These are phyloP conservation scores for Volvariella volvacea DNA, from an alignment of 1,284 basidiomycete genomes.

Conservation along the genomic window DNA sequence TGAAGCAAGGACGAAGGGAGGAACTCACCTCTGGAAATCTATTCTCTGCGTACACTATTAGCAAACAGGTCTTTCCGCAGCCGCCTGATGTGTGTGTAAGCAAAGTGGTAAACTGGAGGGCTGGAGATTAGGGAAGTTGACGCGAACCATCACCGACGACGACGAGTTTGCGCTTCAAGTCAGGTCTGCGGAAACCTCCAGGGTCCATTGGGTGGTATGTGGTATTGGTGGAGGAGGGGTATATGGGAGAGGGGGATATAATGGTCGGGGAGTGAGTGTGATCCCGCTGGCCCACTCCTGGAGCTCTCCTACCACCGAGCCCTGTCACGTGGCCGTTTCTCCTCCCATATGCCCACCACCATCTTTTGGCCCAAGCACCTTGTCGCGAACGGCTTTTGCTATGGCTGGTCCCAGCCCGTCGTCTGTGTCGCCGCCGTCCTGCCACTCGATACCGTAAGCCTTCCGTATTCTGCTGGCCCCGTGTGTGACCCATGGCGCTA, in stretches of 20 bases:
- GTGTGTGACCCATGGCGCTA: slow-evolving; percentile 7
- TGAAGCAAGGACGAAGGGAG: slow-evolving; percentile 7
- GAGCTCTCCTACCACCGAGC: neutral
- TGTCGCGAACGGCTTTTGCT: slow-evolving; percentile 35
- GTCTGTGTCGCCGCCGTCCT: slow-evolving; percentile 48
- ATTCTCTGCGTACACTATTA: slow-evolving; percentile 95
- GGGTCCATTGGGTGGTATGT: slow-evolving; percentile 15
- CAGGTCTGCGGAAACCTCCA: slow-evolving; percentile 46
- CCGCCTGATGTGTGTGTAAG: slow-evolving; percentile 41
- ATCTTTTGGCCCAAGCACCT: slow-evolving; percentile 53
- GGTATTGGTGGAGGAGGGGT: slow-evolving; percentile 1
- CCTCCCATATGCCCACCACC: slow-evolving; percentile 13
- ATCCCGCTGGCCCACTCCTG: neutral
- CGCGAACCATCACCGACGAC: slow-evolving; percentile 83
- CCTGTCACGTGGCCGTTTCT: slow-evolving; percentile 3
- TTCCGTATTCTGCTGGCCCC: neutral
- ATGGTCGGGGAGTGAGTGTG: neutral
- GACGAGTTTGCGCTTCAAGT: slow-evolving; percentile 84
- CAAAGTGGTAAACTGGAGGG: slow-evolving; percentile 20
- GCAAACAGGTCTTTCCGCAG: slow-evolving; percentile 86
- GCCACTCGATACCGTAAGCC: slow-evolving; percentile 22
- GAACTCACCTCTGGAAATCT: slow-evolving; percentile 88
- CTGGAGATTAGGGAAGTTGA: neutral
- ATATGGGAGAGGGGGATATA: neutral
- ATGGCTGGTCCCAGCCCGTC: slow-evolving; percentile 43